phyloP scores from a whole-genome alignment of 768 basidiomycete genomes.

The Strobilomyces echinocephalus region DNA sequence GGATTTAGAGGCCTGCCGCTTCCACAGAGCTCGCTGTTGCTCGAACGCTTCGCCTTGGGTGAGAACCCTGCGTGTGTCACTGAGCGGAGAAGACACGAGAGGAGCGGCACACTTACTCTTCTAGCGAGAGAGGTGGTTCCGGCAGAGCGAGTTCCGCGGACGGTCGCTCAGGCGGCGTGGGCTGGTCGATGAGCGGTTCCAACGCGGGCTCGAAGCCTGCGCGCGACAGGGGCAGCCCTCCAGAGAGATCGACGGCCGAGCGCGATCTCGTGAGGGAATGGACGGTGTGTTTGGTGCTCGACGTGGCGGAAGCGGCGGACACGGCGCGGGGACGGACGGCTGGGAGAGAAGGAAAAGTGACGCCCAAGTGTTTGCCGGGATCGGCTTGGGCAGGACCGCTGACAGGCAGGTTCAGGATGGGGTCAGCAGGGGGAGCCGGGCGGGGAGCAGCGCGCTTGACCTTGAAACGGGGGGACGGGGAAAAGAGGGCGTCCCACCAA shows the following conservation, averaged over 20 bases:
- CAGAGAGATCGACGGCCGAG: conserved; percentile 19
- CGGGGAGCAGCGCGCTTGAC: conserved; percentile 35
- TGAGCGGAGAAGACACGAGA: not conserved
- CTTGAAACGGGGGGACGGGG: conserved; percentile 70
- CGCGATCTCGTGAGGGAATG: conserved; percentile 17
- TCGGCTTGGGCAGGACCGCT: conserved; percentile 36
- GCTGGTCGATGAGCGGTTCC: conserved; percentile 16
- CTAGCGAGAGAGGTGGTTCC: conserved; percentile 55
- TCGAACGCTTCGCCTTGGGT: conserved; percentile 58
- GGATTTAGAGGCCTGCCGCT: conserved; percentile 54
- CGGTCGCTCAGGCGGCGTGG: not conserved
- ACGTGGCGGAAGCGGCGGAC: conserved; percentile 7
- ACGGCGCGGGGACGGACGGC: conserved; percentile 20
- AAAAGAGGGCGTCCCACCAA: conserved; percentile 77
- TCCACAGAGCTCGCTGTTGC: conserved; percentile 65
- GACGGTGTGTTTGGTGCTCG: not conserved
- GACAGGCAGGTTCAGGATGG: conserved; percentile 47
- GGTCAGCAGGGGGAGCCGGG: conserved; percentile 15
- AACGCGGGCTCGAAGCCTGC: conserved; percentile 17
- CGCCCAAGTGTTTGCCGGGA: not conserved
- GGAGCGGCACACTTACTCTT: conserved; percentile 30
- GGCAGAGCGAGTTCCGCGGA: conserved; percentile 48
- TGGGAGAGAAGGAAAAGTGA: conserved; percentile 8
- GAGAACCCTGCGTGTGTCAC: conserved; percentile 48
- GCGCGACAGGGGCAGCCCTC: conserved; percentile 4